Evolutionary conservation across 2,329 filamentous ascomycete genomes (phyloP).

Genomic region (Fusarium redolens): DNA sequence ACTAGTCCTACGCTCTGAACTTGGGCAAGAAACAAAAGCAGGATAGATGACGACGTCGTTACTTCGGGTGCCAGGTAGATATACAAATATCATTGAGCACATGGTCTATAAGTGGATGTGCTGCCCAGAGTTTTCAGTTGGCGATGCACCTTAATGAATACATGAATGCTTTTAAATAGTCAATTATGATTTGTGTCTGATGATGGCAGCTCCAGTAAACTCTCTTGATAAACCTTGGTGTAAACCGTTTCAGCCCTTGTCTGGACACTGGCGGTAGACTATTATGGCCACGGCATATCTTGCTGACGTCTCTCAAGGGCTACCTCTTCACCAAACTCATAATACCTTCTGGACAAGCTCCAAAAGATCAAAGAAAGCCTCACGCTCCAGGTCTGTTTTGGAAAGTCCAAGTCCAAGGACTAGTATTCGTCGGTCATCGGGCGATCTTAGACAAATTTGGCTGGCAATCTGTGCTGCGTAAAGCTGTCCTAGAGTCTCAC

Average conservation of each 20-base stretch:
- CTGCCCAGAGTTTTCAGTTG: constrained; percentile 37
- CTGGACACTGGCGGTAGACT: background rate
- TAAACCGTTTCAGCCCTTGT: background rate
- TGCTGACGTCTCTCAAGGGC: too few relatives aligned
- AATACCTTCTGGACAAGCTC: constrained; percentile 71
- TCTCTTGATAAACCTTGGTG: background rate
- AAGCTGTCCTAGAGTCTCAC: constrained; percentile 87
- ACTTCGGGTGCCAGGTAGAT: constrained; percentile 35
- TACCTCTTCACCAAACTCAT: constrained; percentile 41
- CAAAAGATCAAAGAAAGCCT: constrained; percentile 72
- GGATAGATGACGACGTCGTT: constrained; percentile 35
- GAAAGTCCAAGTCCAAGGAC: constrained; percentile 70
- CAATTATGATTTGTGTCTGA: background rate
- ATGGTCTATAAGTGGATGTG: constrained; percentile 38
- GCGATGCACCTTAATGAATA: constrained; percentile 46
- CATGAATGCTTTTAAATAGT: constrained; percentile 36
- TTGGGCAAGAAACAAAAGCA: constrained; percentile 31
- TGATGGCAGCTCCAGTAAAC: background rate
- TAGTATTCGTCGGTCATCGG: constrained; percentile 71
- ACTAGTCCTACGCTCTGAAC: constrained; percentile 22
- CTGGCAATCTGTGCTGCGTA: constrained; percentile 91
- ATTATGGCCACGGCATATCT: background rate
- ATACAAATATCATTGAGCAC: constrained; percentile 38
- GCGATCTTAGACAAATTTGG: constrained; percentile 76
- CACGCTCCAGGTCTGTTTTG: constrained; percentile 61